A percentile compares a stretch with the other conserved stretches of the same genome.
Evolutionary conservation across 345 rosid species (phyloP).

Genomic region (Noccaea bulbosa): DNA sequence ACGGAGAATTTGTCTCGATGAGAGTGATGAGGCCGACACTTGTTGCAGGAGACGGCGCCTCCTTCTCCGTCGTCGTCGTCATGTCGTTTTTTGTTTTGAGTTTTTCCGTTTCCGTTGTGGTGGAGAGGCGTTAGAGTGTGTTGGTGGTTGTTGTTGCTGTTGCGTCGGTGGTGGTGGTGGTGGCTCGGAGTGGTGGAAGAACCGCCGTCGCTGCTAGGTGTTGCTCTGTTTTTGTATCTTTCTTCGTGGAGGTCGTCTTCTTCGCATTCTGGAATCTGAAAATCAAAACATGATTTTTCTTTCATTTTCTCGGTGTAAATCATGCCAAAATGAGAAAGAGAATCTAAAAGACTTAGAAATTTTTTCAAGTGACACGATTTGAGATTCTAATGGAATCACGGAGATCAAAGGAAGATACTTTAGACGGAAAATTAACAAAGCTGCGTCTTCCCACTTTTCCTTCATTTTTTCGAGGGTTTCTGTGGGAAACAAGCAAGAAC

Average conservation of each 20-base stretch:
- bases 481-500: background rate
- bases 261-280: slow-evolving; percentile 87
- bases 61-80: slow-evolving; percentile 41
- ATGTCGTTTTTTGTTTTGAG: slow-evolving; percentile 52
- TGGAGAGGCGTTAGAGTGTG: slow-evolving; percentile 71
- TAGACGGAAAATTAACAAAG: slow-evolving; percentile 21
- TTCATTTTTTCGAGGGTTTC: slow-evolving; percentile 4
- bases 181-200: slow-evolving; percentile 50
- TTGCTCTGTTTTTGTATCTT: slow-evolving; percentile 45
- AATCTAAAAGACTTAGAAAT: background rate
- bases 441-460: slow-evolving; percentile 12
- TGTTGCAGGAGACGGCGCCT: slow-evolving; percentile 75
- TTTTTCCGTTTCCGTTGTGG: slow-evolving; percentile 50
- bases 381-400: slow-evolving; percentile 30
- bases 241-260: slow-evolving; percentile 52
- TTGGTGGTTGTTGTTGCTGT: slow-evolving; percentile 51
- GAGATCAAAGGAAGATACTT: slow-evolving; percentile 30
- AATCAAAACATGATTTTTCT: background rate
- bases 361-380: slow-evolving; percentile 1
- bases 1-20: slow-evolving; percentile 78
- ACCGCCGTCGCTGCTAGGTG: slow-evolving; percentile 45
- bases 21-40: slow-evolving; percentile 74
- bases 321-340: slow-evolving; percentile 2
- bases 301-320: background rate
- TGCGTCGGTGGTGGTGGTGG: slow-evolving; percentile 53